Conservation (phyloP, 257 asterid species). For the Nicotiana obtusifolia region DNA sequence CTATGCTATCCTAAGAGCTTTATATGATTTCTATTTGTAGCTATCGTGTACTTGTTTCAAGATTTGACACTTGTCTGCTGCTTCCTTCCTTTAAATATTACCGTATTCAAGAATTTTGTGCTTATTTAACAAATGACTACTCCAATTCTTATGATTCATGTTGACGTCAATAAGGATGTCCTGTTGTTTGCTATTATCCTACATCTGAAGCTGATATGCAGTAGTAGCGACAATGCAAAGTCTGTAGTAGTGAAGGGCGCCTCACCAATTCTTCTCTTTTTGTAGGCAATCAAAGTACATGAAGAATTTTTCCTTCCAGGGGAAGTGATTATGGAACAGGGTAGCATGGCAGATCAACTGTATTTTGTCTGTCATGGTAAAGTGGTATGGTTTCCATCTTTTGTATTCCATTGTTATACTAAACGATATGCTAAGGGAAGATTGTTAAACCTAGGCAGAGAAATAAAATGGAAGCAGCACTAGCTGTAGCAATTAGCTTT, state of each 20-base stretch:
- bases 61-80: neutral
- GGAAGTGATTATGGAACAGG: conserved; percentile 59
- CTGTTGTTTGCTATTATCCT: neutral
- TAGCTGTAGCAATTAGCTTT: neutral
- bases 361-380: conserved; percentile 58
- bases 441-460: neutral
- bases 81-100: neutral
- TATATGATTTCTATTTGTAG: neutral
- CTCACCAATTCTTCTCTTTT: neutral
- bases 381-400: conserved; percentile 35
- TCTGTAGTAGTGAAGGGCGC: neutral
- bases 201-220: neutral
- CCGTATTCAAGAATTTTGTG: neutral
- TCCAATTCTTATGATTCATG: neutral
- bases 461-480: neutral
- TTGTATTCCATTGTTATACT: neutral
- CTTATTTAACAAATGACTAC: neutral
- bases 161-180: neutral
- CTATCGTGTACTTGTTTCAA: neutral
- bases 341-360: conserved; percentile 45
- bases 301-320: conserved; percentile 74
- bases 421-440: neutral
- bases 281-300: conserved; percentile 47
- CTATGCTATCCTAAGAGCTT: neutral
- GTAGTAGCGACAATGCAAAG: neutral